Base-by-base conservation (phyloP, 805 yeast species). In the Candida mattraensis region DNA sequence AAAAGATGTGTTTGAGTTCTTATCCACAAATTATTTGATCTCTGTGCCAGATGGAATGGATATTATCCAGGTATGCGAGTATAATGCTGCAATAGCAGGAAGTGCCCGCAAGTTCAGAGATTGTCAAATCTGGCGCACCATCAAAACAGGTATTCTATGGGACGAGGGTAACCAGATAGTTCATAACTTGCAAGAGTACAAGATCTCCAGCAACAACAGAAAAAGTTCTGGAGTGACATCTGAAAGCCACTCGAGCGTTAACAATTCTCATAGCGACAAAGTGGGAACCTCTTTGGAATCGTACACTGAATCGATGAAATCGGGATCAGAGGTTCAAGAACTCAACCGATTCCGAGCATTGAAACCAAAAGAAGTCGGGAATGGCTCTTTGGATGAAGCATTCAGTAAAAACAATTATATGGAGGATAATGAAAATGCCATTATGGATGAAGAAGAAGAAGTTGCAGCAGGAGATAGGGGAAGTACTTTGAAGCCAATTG, bases 91-190 rank as follows among this genome's bases (percentile, higher is more conserved):
- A 12, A 63, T 76, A 7, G 84, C 84, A 0, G 70, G 70, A 0
- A 63, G 68, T 29, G 82, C 69, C 1, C 66, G 68, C 12, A 58
- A 67, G 32, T 64, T 62, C 35, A 58, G 85, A 39, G 83, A 78
- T 36, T 66, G 80, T 35, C 85, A 78, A 50, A 69, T 77, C 0
- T 82, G 88, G 88, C 59, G 70, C 40, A 67, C 79, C 3, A 58
- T 81, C 5, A 72, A 74, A 10, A 73, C 72, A 21, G 62, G 78
- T 18, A 56, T 80, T 4, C 53, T 58, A 2, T 61, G 70, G 58
- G 55, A 56, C n/a, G 40, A 44, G 16, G 21, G 34, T 19, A 39
- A 31, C 10, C 24, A 29, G 16, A 28, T 35, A 3, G 41, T 37
- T 62, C 56, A 26, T 14, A 44, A 38, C 2, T 33, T 42, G 24